phyloP scores from a whole-genome alignment of 176 grass and related monocot species.

The Coix lacrymajobi region DNA sequence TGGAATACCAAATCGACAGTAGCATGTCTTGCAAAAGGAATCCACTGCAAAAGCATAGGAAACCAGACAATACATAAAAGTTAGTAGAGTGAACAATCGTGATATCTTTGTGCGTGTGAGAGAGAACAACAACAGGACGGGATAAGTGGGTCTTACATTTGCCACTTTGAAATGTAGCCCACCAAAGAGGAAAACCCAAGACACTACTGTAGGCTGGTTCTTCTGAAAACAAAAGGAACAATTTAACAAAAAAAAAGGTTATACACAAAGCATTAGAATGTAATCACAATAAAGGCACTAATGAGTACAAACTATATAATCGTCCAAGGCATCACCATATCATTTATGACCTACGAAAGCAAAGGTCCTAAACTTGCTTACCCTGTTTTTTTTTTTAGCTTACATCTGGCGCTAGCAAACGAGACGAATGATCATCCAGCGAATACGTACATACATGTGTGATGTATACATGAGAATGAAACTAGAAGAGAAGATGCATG shows the following conservation, averaged over 20 bases:
- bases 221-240: neutral
- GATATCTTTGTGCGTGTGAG: neutral
- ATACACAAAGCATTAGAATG: neutral
- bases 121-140: neutral
- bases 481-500: neutral
- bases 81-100: neutral
- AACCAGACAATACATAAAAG: neutral
- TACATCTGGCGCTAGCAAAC: too few species aligned
- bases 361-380: too few species aligned
- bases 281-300: neutral
- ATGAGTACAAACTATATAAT: too few species aligned
- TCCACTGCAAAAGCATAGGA: constrained; percentile 11
- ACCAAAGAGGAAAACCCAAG: constrained; percentile 24
- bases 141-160: neutral
- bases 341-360: too few species aligned
- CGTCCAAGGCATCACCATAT: too few species aligned
- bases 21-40: constrained; percentile 5
- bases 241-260: neutral
- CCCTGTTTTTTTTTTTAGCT: too few species aligned
- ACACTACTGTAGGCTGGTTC: constrained; percentile 8
- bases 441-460: too few species aligned
- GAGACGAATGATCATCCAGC: too few species aligned
- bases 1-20: neutral
- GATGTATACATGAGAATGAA: neutral
- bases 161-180: constrained; percentile 4